Conservation (phyloP, 108 stramenopile genomes). For the Skeletonema menzelii region DNA sequence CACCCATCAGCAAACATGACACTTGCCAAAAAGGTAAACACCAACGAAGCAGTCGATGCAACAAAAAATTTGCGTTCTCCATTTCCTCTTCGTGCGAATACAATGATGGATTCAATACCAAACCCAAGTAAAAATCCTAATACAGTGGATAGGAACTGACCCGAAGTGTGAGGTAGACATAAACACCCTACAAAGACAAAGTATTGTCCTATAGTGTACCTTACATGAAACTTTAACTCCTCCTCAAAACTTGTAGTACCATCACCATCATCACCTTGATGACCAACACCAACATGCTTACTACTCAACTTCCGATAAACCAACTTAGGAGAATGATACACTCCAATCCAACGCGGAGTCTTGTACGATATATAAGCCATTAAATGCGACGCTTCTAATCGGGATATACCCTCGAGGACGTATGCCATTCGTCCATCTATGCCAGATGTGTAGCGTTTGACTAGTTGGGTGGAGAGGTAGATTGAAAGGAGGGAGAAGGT, state of each 20-base stretch:
- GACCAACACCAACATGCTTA: not conserved
- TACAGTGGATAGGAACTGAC: not conserved
- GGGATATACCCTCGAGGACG: not conserved
- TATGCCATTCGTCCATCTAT: not conserved
- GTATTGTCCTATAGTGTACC: constrained; percentile 4
- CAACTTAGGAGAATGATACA: not conserved
- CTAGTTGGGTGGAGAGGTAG: not conserved
- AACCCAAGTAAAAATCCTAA: not conserved
- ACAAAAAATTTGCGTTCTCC: not conserved
- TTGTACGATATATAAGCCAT: not conserved
- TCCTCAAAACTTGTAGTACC: no score
- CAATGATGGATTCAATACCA: not conserved
- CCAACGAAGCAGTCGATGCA: not conserved
- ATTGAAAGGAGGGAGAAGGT: not conserved
- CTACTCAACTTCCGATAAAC: not conserved
- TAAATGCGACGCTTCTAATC: constrained; percentile 1
- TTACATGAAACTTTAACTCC: not conserved
- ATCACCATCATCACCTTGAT: no score
- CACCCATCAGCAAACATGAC: constrained; percentile 8
- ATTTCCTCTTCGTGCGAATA: not conserved
- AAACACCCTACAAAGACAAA: constrained; percentile 5
- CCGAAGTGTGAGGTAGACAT: not conserved
- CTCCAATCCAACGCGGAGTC: not conserved
- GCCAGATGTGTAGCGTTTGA: not conserved
- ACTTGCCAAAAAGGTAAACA: not conserved